Percentiles rank a stretch among this genome's conserved stretches.
These are phyloP conservation scores for Rhodotorula sp. DNA, from an alignment of 1,284 basidiomycete genomes.

Conservation along the genomic window DNA sequence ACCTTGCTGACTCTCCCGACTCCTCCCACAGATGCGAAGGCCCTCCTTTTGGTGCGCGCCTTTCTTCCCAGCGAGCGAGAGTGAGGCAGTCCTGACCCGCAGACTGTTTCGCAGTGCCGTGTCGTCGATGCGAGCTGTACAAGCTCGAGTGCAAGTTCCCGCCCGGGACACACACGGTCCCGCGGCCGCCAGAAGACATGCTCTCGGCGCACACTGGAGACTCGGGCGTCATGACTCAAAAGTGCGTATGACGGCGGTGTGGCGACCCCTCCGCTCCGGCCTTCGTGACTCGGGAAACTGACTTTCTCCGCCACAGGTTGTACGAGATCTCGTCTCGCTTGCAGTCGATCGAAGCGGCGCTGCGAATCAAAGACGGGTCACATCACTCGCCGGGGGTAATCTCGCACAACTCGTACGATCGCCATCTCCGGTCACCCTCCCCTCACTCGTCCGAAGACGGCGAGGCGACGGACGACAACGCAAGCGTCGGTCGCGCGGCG, in stretches of 20 bases:
- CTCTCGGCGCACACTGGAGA: not conserved
- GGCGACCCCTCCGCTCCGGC: rapidly evolving
- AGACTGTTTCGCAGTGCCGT: conserved; percentile 25
- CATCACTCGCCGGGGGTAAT: conserved; percentile 2
- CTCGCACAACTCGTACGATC: conserved; percentile 8
- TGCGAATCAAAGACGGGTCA: conserved; percentile 15
- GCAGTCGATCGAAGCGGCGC: conserved; percentile 38
- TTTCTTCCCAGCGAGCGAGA: not conserved
- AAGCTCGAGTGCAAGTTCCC: conserved; percentile 40
- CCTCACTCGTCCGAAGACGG: conserved; percentile 30
- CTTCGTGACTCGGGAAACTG: not conserved
- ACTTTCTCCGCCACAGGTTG: conserved; percentile 7
- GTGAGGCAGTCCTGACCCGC: not conserved
- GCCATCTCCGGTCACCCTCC: conserved; percentile 6
- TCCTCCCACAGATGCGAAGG: conserved; percentile 12
- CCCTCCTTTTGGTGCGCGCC: conserved; percentile 17
- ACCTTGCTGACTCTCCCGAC: not conserved
- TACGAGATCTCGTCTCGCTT: conserved; percentile 36
- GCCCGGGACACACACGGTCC: conserved; percentile 24
- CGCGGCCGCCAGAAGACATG: conserved; percentile 13
- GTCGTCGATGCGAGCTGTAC: conserved; percentile 40
- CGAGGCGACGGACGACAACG: conserved; percentile 19
- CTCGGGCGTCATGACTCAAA: conserved; percentile 13
- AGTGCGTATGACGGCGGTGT: conserved; percentile 7
- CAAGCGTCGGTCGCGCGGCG: conserved; percentile 4